Evolutionary conservation across 495 filamentous ascomycete species (phyloP), one percentile per base, ranked within the genome.

Genomic region (Tuber magnatum): DNA sequence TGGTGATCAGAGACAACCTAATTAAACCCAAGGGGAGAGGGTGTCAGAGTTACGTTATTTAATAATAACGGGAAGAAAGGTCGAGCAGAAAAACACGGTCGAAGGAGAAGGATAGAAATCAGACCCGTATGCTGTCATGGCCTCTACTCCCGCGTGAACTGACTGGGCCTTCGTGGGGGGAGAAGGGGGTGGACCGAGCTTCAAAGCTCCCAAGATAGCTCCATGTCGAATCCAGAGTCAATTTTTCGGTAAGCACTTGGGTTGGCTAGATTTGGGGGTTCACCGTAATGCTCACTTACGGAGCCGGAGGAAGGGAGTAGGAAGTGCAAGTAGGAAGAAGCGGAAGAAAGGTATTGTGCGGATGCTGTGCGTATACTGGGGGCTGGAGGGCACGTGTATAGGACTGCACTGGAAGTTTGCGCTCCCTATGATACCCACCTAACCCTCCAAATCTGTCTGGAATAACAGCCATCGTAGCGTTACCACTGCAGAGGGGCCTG

Each of bases 1-100:
- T 35, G 18, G 69, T 43, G 70, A 73, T 51, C 41, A 42, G 41
- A 46, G 48, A 69, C 69, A 42, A 61, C 72, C 72, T 78, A 51
- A 72, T 73, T 56, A 46, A 40, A 16, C 43, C 51, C 72, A 39
- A 46, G 65, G 22, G 48, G 24, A 68, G 7, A 75, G n/a, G 9
- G n/a, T n/a, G 40, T 48, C 68, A 73, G 44, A 73, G 65, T 72
- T 40, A 32, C 68, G 28, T 32, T 35, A 35, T 65, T 65, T 28
- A 18, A 18, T 65, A 28, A 32, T 28, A 18, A 65, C 18, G 14
- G 32, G 14, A 18, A 18, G 14, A 35, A 12, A 16, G 3, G 28
- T 65, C n/a, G 12, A 8, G n/a, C 48, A 3, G 20, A n/a, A 18
- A 51, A n/a, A 22, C 5, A 51, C 22, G 1, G 20, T 9, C 46